A percentile compares a stretch with the other conserved stretches of the same genome.
Evolutionary conservation across 192 early-diverging fungal species (phyloP).

Genomic region (Umbelopsis sp.): DNA sequence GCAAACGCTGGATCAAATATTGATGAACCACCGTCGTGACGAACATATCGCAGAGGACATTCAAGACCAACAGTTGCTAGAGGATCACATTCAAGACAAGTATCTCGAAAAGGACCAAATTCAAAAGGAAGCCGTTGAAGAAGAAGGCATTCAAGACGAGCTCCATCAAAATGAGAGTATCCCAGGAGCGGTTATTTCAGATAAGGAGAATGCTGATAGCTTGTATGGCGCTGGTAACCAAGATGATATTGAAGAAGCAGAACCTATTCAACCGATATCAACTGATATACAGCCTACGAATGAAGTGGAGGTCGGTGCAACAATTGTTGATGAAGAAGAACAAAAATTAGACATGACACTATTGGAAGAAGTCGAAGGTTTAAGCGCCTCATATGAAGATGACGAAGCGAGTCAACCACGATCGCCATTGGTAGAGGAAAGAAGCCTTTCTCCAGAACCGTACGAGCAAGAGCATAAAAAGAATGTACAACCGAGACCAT

Average conservation of each 20-base stretch:
- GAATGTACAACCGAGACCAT: background rate
- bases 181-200: too few relatives aligned
- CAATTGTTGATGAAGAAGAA: background rate
- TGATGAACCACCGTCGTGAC: background rate
- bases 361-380: background rate
- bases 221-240: too few relatives aligned
- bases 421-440: background rate
- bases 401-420: background rate
- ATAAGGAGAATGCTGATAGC: too few relatives aligned
- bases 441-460: background rate
- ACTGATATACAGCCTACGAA: background rate
- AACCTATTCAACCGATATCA: background rate
- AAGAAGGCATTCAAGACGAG: too few relatives aligned
- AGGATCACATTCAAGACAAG: too few relatives aligned
- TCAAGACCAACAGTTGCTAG: too few relatives aligned
- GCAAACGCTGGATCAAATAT: background rate
- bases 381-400: background rate
- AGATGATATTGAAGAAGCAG: too few relatives aligned
- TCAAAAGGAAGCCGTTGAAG: too few relatives aligned
- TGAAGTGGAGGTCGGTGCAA: background rate
- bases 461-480: background rate
- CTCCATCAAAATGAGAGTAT: too few relatives aligned
- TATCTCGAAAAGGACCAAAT: too few relatives aligned
- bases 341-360: background rate
- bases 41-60: too few relatives aligned